A percentile compares a stretch with the other conserved stretches of the same genome.
Evolutionary conservation across 164 flowering plant genomes (phyloP).

Genomic region (Umbellularia californica): DNA sequence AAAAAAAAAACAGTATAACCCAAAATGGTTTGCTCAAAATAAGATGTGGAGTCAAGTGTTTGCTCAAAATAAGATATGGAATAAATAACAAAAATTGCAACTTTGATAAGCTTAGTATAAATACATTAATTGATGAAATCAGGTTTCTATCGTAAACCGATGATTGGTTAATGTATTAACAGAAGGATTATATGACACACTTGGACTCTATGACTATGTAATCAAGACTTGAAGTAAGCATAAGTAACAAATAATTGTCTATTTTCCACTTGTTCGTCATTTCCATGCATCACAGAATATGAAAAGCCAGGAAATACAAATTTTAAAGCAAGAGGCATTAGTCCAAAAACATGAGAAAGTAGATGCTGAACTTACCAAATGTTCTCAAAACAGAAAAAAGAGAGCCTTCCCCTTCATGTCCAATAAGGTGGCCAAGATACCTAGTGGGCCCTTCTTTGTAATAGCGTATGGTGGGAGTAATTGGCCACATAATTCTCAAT

Average conservation of each 20-base stretch:
- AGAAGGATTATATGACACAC: neutral
- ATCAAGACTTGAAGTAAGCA: too few species aligned
- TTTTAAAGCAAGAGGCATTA: neutral
- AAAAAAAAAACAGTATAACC: too few species aligned
- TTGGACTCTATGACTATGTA: neutral
- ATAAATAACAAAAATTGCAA: neutral
- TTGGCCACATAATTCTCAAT: slow-evolving; percentile 77
- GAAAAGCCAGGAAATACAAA: neutral
- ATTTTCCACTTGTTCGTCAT: neutral
- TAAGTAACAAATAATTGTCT: neutral
- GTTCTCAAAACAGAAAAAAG: slow-evolving; percentile 73
- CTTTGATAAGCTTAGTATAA: too few species aligned
- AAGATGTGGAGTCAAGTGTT: too few species aligned
- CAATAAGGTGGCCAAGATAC: slow-evolving; percentile 92
- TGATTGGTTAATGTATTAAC: too few species aligned
- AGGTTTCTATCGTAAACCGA: neutral
- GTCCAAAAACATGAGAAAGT: neutral
- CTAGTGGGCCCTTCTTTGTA: slow-evolving; percentile 87
- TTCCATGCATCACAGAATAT: neutral
- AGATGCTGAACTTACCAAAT: slow-evolving; percentile 55
- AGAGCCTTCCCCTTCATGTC: slow-evolving; percentile 99
- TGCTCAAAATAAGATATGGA: neutral
- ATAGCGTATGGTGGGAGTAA: slow-evolving; percentile 66
- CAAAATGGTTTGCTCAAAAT: too few species aligned
- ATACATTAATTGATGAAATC: too few species aligned